Evolutionary conservation across 192 early-diverging fungal genomes (phyloP).

Genomic region (Dispira simplex): DNA sequence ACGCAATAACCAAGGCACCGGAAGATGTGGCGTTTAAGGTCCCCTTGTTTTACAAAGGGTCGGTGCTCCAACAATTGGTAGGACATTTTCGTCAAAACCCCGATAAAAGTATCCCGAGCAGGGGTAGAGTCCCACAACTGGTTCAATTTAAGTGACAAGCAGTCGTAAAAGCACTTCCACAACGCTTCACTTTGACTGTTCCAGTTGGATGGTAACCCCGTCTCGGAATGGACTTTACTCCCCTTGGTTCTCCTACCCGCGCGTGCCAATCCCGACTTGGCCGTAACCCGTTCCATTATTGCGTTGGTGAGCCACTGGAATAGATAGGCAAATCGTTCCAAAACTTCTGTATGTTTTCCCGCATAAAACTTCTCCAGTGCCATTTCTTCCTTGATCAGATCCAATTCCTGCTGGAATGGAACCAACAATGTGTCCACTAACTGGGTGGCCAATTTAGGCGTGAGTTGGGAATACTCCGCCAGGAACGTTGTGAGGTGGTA

Average conservation of each 20-base stretch:
- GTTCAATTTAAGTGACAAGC: conserved; percentile 40
- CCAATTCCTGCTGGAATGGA: conserved; percentile 53
- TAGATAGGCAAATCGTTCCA: conserved; percentile 76
- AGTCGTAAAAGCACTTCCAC: conserved; percentile 34
- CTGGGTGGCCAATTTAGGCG: conserved; percentile 27
- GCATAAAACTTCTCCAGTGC: conserved; percentile 49
- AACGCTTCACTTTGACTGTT: conserved; percentile 25
- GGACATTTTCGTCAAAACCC: conserved; percentile 58
- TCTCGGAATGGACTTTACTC: conserved; percentile 33
- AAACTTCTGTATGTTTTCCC: conserved; percentile 36
- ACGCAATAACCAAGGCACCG: conserved; percentile 52
- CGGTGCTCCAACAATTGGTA: conserved; percentile 70
- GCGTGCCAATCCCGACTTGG: conserved; percentile 25
- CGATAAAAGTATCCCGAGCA: conserved; percentile 49
- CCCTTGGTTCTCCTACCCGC: conserved; percentile 18
- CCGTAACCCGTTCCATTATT: conserved; percentile 32
- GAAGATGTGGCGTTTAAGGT: conserved; percentile 40
- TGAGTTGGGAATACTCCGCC: conserved; percentile 21
- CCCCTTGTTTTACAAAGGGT: conserved; percentile 19
- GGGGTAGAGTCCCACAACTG: conserved; percentile 55
- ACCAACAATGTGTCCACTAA: conserved; percentile 50
- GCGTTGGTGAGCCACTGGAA: conserved; percentile 65
- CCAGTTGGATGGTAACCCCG: conserved; percentile 41
- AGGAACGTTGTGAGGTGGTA: conserved; percentile 22
- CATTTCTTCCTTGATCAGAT: conserved; percentile 39